phyloP scores from a whole-genome alignment of 208 protist genomes.

The Trypanosomatidae sp. region DNA sequence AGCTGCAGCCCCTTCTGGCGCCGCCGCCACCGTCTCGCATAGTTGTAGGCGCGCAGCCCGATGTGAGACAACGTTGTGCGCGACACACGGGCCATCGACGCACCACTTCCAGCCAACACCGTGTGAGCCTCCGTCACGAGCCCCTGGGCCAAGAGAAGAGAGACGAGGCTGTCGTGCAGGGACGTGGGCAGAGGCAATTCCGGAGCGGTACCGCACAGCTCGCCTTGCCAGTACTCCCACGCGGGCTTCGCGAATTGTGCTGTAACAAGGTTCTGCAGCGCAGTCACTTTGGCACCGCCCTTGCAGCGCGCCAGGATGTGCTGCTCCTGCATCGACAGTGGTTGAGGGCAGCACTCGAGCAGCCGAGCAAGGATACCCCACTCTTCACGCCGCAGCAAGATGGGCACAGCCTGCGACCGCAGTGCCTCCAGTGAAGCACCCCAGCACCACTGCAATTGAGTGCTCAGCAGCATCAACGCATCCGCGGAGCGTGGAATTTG shows the following conservation, averaged over 20 bases:
- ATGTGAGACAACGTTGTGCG: constrained; percentile 4
- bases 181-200: constrained; percentile 1
- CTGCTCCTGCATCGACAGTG: constrained; percentile 19
- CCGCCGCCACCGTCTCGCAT: constrained; percentile 1
- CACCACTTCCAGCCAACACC: constrained; percentile 1
- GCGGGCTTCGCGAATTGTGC: constrained; percentile 5
- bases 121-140: constrained; percentile 10
- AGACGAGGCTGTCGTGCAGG: constrained; percentile 10
- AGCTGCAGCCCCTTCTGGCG: constrained; percentile 3
- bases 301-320: constrained; percentile 4
- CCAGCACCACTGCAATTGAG: constrained; percentile 26
- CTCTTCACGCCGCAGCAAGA: constrained; percentile 10
- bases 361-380: constrained; percentile 10
- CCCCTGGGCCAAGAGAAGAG: constrained; percentile 13
- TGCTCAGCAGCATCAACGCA: constrained; percentile 20
- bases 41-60: constrained; percentile 9
- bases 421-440: constrained; percentile 23
- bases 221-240: constrained; percentile 7
- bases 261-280: constrained; percentile 4
- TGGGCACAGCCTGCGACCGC: constrained; percentile 13
- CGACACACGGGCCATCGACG: not conserved
- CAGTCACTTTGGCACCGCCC: not conserved
- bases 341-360: constrained; percentile 12
- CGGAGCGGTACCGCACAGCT: not conserved
- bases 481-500: not conserved